These are phyloP conservation scores for Diaporthe batatas DNA, from an alignment of 2,329 filamentous ascomycete species.

Conservation along the genomic window DNA sequence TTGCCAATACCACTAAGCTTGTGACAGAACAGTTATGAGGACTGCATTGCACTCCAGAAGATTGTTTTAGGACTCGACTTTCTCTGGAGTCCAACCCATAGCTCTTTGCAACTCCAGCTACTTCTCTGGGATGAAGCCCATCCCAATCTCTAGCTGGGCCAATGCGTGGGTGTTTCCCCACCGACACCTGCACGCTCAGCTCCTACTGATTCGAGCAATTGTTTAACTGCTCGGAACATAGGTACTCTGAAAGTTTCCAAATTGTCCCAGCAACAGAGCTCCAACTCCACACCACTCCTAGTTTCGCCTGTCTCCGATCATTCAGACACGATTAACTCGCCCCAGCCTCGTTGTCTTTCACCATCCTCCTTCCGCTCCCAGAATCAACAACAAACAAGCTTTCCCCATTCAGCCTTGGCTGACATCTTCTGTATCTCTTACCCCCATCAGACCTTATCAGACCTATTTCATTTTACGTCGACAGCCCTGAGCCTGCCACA, in stretches of 20 bases:
- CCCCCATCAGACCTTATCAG: too few species aligned
- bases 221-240: too few species aligned
- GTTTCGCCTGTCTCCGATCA: background rate
- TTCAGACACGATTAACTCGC: background rate
- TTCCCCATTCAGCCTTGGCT: background rate
- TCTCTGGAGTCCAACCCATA: background rate
- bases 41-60: background rate
- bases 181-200: background rate
- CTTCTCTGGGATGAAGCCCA: background rate
- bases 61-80: background rate
- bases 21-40: background rate
- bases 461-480: background rate
- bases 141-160: background rate
- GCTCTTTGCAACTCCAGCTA: background rate
- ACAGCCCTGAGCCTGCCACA: background rate
- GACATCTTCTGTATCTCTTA: background rate
- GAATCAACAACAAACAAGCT: background rate
- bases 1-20: background rate
- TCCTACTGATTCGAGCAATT: background rate
- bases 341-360: background rate
- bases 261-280: background rate
- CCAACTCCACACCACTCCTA: background rate
- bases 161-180: background rate
- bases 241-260: background rate
- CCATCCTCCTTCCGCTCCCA: background rate